phyloP scores from a whole-genome alignment of 1,139 yeast species.

The Blastobotrys buckinghamii region DNA sequence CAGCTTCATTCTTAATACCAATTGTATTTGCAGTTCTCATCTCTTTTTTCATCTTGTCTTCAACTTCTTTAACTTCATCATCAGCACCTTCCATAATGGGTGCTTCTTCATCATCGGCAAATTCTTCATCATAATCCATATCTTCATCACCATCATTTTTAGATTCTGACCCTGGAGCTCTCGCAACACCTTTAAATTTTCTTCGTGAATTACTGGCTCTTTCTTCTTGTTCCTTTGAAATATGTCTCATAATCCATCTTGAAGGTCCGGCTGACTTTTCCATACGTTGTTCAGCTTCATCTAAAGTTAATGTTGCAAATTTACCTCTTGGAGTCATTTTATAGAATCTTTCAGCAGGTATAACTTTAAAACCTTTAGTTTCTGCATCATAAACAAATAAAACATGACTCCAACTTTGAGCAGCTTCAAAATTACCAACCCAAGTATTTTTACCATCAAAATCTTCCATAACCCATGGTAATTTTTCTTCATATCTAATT shows the following conservation, averaged over 20 bases:
- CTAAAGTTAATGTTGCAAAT: conserved; percentile 88
- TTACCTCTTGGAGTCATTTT: conserved; percentile 89
- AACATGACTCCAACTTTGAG: conserved; percentile 80
- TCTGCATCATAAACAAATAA: conserved; percentile 79
- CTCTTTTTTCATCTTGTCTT: conserved; percentile 80
- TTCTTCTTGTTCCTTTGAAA: conserved; percentile 52
- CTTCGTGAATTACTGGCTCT: conserved; percentile 16
- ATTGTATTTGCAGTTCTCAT: conserved; percentile 80
- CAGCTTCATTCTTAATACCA: conserved; percentile 40
- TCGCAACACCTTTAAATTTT: conserved; percentile 52
- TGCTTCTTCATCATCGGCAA: conserved; percentile 98
- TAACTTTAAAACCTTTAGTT: conserved; percentile 85
- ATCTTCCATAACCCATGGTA: conserved; percentile 98
- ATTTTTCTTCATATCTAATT: conserved; percentile 87
- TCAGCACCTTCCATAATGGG: conserved; percentile 97
- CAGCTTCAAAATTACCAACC: conserved; percentile 96
- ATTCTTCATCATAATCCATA: conserved; percentile 91
- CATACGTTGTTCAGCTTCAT: conserved; percentile 96
- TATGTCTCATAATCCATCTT: conserved; percentile 93
- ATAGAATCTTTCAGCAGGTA: conserved; percentile 92
- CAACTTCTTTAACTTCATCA: conserved; percentile 87
- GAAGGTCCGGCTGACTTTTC: conserved; percentile 67
- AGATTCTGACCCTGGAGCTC: conserved; percentile 29
- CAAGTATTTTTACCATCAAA: conserved; percentile 90
- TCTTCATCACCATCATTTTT: conserved; percentile 81